Conservation (phyloP, 2,329 filamentous ascomycete species). For the Westerdykella sp. region DNA sequence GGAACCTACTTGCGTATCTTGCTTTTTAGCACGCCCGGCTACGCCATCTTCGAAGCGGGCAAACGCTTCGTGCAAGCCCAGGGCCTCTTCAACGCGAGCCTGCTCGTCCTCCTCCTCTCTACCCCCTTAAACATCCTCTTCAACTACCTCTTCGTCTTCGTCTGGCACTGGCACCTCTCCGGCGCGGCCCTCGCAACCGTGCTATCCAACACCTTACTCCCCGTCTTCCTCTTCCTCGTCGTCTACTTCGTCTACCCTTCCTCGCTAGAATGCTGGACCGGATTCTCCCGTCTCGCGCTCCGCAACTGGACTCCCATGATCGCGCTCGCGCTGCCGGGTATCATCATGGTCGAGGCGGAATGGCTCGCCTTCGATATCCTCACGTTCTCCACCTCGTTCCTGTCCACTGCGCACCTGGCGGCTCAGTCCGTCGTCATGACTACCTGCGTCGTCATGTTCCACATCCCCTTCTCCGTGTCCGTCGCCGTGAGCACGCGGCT, state of each 20-base stretch:
- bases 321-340: conserved; percentile 77
- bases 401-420: conserved; percentile 73
- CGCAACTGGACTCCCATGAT: conserved; percentile 80
- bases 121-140: conserved; percentile 46
- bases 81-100: conserved; percentile 47
- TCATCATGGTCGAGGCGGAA: conserved; percentile 82
- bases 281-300: conserved; percentile 62
- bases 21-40: conserved; percentile 48
- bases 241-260: conserved; percentile 36
- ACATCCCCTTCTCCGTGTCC: conserved; percentile 38
- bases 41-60: conserved; percentile 49
- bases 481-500: conserved; percentile 36
- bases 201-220: conserved; percentile 46
- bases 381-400: conserved; percentile 71
- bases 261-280: conserved; percentile 58
- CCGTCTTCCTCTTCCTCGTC: conserved; percentile 45
- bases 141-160: conserved; percentile 46
- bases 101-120: conserved; percentile 44
- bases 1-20: conserved; percentile 46
- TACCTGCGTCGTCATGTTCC: conserved; percentile 33
- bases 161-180: conserved; percentile 42
- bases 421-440: conserved; percentile 56
- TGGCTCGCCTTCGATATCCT: conserved; percentile 36
- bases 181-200: conserved; percentile 49
- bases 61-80: conserved; percentile 53